Conservation (phyloP, 441 rosid species). For the Aleurites moluccanus region DNA sequence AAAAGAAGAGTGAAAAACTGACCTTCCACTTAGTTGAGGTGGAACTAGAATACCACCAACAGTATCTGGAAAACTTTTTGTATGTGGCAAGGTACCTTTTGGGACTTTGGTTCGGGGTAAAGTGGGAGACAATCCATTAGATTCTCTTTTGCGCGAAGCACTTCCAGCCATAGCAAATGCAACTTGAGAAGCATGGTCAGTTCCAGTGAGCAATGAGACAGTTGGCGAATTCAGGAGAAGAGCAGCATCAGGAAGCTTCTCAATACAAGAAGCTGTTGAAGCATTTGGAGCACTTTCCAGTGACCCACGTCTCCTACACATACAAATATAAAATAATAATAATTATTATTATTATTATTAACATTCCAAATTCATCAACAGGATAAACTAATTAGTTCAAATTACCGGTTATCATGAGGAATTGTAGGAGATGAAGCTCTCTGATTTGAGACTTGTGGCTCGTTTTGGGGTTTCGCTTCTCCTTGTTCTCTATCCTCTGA, state of each 20-base stretch:
- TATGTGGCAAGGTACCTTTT: slow-evolving; percentile 50
- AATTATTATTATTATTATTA: neutral
- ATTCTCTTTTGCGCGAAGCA: slow-evolving; percentile 64
- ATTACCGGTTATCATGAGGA: slow-evolving; percentile 34
- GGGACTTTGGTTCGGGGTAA: slow-evolving; percentile 58
- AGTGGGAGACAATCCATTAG: slow-evolving; percentile 39
- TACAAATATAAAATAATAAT: neutral
- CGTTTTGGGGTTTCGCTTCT: slow-evolving; percentile 10
- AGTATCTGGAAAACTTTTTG: slow-evolving; percentile 63
- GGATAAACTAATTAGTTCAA: too few species aligned
- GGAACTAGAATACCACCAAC: slow-evolving; percentile 64
- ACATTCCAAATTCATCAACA: neutral
- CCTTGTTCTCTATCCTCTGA: slow-evolving; percentile 28
- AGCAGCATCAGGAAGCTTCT: slow-evolving; percentile 82
- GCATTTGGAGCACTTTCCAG: slow-evolving; percentile 11
- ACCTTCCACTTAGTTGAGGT: slow-evolving; percentile 94
- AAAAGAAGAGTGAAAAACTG: slow-evolving; percentile 10
- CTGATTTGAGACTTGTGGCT: slow-evolving; percentile 4
- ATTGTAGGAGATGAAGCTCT: slow-evolving; percentile 25
- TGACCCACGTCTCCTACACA: slow-evolving; percentile 34
- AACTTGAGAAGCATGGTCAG: slow-evolving; percentile 74
- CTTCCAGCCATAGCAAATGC: slow-evolving; percentile 78
- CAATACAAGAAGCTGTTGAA: slow-evolving; percentile 28
- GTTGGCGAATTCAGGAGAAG: slow-evolving; percentile 57
- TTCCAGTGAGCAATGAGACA: slow-evolving; percentile 31